Conservation (phyloP, 192 early-diverging fungal genomes). For the Coemansia sp. region DNA sequence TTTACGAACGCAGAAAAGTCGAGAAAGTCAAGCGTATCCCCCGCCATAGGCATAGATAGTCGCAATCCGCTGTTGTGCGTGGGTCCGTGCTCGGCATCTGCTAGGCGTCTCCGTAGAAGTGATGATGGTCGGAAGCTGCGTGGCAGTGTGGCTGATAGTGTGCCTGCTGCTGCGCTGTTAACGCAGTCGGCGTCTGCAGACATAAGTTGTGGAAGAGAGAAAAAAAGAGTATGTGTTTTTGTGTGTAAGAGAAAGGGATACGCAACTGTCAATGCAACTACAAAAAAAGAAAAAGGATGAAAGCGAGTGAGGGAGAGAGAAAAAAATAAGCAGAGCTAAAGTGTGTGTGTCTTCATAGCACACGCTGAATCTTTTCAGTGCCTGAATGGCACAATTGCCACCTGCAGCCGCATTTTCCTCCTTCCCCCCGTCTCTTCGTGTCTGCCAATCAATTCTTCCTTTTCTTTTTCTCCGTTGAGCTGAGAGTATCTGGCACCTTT, state of each 20-base stretch:
- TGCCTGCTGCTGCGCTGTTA: background rate
- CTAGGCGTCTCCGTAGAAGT: constrained; percentile 28
- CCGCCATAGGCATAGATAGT: constrained; percentile 13
- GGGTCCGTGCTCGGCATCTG: background rate
- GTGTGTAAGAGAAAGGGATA: background rate
- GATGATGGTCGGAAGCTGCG: constrained; percentile 31
- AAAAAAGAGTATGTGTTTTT: background rate
- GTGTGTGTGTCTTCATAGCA: background rate
- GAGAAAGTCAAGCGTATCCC: constrained; percentile 8
- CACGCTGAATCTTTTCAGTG: too few relatives aligned
- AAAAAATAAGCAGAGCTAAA: background rate
- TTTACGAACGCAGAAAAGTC: constrained; percentile 6
- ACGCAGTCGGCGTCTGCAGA: constrained; percentile 10
- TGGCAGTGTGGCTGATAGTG: constrained; percentile 29
- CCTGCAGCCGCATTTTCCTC: background rate
- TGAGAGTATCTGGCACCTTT: too few relatives aligned
- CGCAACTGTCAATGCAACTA: background rate
- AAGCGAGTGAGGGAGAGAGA: background rate
- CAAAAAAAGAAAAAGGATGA: constrained; percentile 7
- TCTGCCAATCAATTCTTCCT: too few relatives aligned
- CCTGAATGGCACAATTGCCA: too few relatives aligned
- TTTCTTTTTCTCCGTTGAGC: too few relatives aligned
- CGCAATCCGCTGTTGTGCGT: background rate
- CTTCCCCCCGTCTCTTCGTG: background rate
- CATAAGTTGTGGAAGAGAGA: background rate